These are phyloP conservation scores for Cadophora malorum DNA, from an alignment of 2,329 filamentous ascomycete genomes.

Conservation along the genomic window DNA sequence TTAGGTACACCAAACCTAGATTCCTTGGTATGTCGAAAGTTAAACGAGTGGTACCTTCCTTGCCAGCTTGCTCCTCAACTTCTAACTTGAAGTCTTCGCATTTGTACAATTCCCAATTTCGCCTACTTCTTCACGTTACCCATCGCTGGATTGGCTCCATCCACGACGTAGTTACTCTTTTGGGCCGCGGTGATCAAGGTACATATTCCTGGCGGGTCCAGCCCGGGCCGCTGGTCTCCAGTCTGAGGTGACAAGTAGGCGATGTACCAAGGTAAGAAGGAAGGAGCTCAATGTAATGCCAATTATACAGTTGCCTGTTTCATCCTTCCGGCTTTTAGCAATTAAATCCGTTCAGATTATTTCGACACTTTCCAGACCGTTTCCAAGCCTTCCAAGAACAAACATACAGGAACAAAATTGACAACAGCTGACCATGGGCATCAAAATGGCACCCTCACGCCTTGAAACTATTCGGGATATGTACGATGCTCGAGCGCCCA, in stretches of 20 bases:
- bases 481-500: conserved; percentile 31
- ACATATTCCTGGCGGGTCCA: too few relatives aligned
- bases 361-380: neutral
- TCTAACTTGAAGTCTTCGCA: too few relatives aligned
- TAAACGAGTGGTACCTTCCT: too few relatives aligned
- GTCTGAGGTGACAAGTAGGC: neutral
- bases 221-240: neutral
- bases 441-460: conserved; percentile 2
- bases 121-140: too few relatives aligned
- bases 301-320: neutral
- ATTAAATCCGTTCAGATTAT: neutral
- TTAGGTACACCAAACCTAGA: too few relatives aligned
- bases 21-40: too few relatives aligned
- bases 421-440: neutral
- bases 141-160: too few relatives aligned
- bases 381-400: neutral
- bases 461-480: conserved; percentile 25
- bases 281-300: neutral
- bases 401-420: neutral
- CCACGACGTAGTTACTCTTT: too few relatives aligned
- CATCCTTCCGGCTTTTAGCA: conserved; percentile 2
- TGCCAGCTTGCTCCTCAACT: too few relatives aligned
- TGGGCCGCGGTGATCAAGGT: too few relatives aligned
- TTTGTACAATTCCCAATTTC: too few relatives aligned
- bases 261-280: neutral